Evolutionary conservation across 371 early-diverging fungal species (phyloP), one percentile per base, ranked within the genome.

Genomic region (Paraphysoderma sedebokerense): DNA sequence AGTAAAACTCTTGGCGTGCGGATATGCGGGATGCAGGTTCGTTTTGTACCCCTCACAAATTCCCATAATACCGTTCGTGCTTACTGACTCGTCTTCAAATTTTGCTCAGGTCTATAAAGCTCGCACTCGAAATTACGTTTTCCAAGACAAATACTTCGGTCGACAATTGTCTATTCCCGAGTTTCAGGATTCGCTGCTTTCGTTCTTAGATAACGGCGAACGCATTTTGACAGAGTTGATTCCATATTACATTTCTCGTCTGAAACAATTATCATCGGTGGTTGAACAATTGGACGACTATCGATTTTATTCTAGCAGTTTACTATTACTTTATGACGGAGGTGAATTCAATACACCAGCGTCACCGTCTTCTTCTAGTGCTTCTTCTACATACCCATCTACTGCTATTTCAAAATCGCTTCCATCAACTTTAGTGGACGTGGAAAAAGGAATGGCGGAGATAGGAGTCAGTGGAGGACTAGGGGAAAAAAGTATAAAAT

Each of bases 1-100:
- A 87, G 88, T 54, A 78, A 81, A 51, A 66, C 70, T 36, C 68
- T 93, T 20, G 97, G 97, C 12, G 88, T 91, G 22, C 76, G 95
- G 8, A 81, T 97, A 32, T 93, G 95, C 58, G 95, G 97, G 13
- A 85, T 93, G 88, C 95, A 95, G 79, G 87, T 82, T 28, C 8
- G 40, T 48, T 47, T 38, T 51, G 5, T 2, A 19, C 24, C 26
- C 22, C 29, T n/a, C 38, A 51, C 15, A 3, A 5, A 5, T 51
- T 38, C 36, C 22, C 42, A 2, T 15, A 3, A n/a, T n/a, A n/a
- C n/a, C n/a, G n/a, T n/a, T n/a, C n/a, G n/a, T n/a, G n/a, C n/a
- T 11, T 20, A 11, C 23, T 49, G n/a, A 35, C 34, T 44, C 23
- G 27, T 17, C 38, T 9, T 8, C n/a, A 26, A n/a, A 29, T n/a